These are phyloP conservation scores for Wickerhamiella brachini DNA, from an alignment of 805 yeast species.

Conservation along the genomic window DNA sequence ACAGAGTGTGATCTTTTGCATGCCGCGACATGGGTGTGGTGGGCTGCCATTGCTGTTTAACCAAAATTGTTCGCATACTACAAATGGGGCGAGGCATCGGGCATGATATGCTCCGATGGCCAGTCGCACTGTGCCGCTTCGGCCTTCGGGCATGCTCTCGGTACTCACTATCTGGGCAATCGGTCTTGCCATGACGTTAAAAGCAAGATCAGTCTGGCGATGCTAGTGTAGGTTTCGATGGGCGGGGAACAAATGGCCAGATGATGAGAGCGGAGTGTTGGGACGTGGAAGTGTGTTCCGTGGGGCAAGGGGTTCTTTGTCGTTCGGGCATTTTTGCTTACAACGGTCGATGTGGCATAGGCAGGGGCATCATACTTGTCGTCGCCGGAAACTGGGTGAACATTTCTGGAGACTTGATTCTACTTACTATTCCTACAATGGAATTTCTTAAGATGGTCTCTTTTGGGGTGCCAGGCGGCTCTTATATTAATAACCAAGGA, in stretches of 20 bases:
- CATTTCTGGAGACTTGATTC: too few species aligned
- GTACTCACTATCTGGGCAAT: not conserved
- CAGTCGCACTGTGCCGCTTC: not conserved
- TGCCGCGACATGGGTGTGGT: conserved; percentile 16
- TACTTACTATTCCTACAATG: too few species aligned
- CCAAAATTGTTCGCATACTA: conserved; percentile 13
- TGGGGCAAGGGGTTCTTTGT: not conserved
- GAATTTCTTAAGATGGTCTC: too few species aligned
- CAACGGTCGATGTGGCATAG: too few species aligned
- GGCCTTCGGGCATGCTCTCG: not conserved
- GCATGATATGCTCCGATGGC: not conserved
- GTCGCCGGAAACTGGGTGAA: too few species aligned
- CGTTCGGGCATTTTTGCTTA: not conserved
- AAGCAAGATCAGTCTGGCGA: too few species aligned
- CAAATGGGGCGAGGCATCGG: conserved; percentile 17
- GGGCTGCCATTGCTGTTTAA: conserved; percentile 13
- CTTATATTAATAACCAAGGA: too few species aligned
- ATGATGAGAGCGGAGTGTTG: not conserved
- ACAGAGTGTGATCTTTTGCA: conserved; percentile 12
- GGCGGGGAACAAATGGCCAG: not conserved
- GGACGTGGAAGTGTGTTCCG: not conserved
- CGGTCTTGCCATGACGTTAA: not conserved
- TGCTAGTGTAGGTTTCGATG: not conserved
- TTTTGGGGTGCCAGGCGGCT: too few species aligned
- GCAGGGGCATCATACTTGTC: too few species aligned